Evolutionary conservation across 371 early-diverging fungal species (phyloP), one percentile per base, ranked within the genome.

Genomic region (Syncephalastrum sp.): DNA sequence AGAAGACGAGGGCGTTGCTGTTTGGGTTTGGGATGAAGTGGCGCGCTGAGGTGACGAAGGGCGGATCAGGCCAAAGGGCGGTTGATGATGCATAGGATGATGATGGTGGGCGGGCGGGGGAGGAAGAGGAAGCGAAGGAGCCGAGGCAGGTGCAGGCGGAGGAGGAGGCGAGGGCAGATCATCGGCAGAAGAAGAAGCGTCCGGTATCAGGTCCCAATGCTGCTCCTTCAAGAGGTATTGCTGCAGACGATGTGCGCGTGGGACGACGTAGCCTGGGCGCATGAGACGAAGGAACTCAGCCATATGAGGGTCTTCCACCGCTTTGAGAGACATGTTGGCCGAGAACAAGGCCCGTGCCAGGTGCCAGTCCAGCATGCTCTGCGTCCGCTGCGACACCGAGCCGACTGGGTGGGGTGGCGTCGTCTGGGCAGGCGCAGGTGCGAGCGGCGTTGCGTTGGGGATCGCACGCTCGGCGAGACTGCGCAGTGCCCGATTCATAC

Each of bases 271-370:
- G 15, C 61, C 64, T 5, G 75, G 75, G 19, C 68, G 69, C 48
- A 75, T 62, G 5, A 64, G 64, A 49, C 61, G 56, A 2, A 75
- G 52, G 25, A 75, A 69, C 6, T 66, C 64, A 50, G 67, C 45
- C 23, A 75, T 38, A 13, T 58, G 65, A 3, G 69, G 75, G 43
- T 75, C 46, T 38, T 75, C 70, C 8, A 75, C 63, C 0, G 60
- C 58, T 12, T 60, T 65, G 16, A 72, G 63, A 0, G 72, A 58
- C 19, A 71, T 65, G 44, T 65, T 60, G 24, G 72, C 67, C 3
- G 75, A 63, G 48, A 69, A 75, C 23, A 75, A 57, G 1, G 75
- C 75, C 19, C 75, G 72, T 4, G 75, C 72, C 13, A 75, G 63
- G 13, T 63, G 59, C 54, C 67, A 67, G 52, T 75, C 75, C 8